Base-by-base conservation (phyloP, 345 rosid species). In the Trapa incisa region DNA sequence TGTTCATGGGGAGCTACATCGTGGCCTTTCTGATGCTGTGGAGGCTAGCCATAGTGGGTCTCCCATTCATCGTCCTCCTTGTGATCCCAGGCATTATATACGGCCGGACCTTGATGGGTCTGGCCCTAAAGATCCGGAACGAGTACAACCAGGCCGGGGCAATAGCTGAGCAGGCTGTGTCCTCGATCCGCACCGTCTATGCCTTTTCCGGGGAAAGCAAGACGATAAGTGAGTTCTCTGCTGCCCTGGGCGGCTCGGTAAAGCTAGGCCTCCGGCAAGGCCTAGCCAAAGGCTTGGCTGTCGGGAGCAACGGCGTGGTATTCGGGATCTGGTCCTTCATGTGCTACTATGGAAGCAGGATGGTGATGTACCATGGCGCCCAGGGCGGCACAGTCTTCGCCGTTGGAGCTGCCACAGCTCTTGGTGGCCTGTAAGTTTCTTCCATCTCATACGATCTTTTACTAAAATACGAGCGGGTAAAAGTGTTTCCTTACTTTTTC, bases 341-440 rank as follows among this genome's bases (percentile, higher is more conserved):
- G 87, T 73, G 83, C 67, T 90, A 79, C 45, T 87, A 84, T 68
- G 91, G 93, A 5, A 85, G 93, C 65, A 75, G 86, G 66, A 74
- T 88, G 89, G 92, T 88, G 72, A 90, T 90, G 87, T 81, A 88
- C 77, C 84, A 87, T 72, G 87, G 87, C 1, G 86, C 87, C 66
- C 61, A 74, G 67, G 95, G 97, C 2, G 83, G 97, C 29, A 86
- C 90, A 0, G 89, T 50, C 16, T 50, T 50, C 54, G 5, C 54
- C 17, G 54, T 14, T 29, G 56, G 22, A 0, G 56, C 56, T 17
- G 65, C 83, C 74, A 57, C 80, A 65, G 81, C 22, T 15, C 22
- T 50, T 2, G 56, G 56, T 17, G 56, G 56, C 15, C 6, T 50
- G 56, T 50, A 50, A 50, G 22, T 45, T 45, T 45, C 48, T 8